Evolutionary conservation across 257 asterid genomes (phyloP).

Genomic region (Capsicum chinense): DNA sequence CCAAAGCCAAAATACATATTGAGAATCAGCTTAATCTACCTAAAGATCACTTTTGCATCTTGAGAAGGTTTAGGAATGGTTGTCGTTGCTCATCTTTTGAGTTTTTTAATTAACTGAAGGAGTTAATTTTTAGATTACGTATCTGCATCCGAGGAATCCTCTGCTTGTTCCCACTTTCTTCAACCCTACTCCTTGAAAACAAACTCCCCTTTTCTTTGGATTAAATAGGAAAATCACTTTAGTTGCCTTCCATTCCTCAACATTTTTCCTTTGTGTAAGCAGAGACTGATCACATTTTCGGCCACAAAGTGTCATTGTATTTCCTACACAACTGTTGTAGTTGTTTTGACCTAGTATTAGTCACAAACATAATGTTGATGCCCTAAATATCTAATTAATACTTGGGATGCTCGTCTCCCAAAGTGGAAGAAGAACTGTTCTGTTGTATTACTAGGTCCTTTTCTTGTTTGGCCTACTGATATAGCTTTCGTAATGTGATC

Average conservation of each 20-base stretch:
- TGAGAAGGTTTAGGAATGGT: conserved; percentile 19
- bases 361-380: background rate
- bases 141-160: background rate
- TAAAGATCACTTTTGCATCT: background rate
- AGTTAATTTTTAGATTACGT: background rate
- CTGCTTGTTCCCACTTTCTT: background rate
- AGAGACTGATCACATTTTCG: background rate
- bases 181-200: background rate
- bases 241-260: background rate
- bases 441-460: conserved; percentile 1
- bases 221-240: conserved; percentile 8
- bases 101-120: background rate
- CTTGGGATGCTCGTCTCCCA: background rate
- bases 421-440: background rate
- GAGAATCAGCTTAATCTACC: background rate
- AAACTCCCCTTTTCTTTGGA: background rate
- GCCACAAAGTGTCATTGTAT: background rate
- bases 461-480: background rate
- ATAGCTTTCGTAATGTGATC: background rate
- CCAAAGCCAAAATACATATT: background rate
- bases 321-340: background rate
- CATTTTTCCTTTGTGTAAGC: background rate
- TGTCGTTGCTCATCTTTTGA: background rate
- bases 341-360: background rate
- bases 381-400: background rate